Base-by-base conservation (phyloP, 1,284 basidiomycete species). In the Leccinum pachyderme region DNA sequence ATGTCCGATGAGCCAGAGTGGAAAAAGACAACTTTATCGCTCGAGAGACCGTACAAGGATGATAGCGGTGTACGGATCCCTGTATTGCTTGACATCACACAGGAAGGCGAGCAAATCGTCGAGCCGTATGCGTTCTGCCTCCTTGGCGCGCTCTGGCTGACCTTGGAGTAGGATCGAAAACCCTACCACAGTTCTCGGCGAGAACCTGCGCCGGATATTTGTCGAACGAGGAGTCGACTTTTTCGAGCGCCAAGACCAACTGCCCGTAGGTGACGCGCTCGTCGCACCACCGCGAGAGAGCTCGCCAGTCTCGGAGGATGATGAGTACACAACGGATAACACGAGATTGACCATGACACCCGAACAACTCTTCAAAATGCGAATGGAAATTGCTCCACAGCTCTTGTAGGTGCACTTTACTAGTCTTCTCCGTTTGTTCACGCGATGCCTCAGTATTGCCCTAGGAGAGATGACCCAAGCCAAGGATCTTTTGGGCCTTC, bases 31-130 rank as follows among this genome's bases (percentile, higher is more conserved):
- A 84, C 74, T 58, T 73, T 91, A 7, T 85, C 87, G 2, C 77
- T 91, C 39, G 89, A 92, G 67, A 76, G 82, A 46, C 88, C 87
- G 0, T 90, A 91, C 73, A 90, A 85, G 71, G 85, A 89, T 63
- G 89, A 91, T 59, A 71, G 78, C 41, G 87, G 84, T 12, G 73
- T 81, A 43, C 76, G 67, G 12, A 80, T 90, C 28, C 84, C 81
- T 24, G 74, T 77, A n/a, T 70, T 91, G 28, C 71, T 80, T 13
- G 89, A 92, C 63, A 88, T 92, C 52, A 77, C 80, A 9, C 75
- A 78, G n/a, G 83, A 87, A 44, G 87, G 89, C 39, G 77, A 83
- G 59, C 79, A 81, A 52, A 73, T 86, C 49, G 84, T 84, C 56
- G 86, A 91, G 74, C 79, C 83, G 84, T 89, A 74, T 61, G 84